Base-by-base conservation (phyloP, 306 rosid genomes). In the Trifolium pratense region DNA sequence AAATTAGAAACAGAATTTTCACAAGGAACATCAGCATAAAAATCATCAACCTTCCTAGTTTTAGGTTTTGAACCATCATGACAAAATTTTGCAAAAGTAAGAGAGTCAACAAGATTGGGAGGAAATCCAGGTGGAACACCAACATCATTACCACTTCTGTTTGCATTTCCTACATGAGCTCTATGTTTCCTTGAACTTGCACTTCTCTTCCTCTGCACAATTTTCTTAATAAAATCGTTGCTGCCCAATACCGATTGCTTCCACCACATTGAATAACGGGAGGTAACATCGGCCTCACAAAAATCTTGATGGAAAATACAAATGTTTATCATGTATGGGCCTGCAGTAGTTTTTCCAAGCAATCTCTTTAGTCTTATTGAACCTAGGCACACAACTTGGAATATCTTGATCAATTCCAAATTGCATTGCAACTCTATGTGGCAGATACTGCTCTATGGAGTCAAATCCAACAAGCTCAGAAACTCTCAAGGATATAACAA, bases 261-360 rank as follows among this genome's bases (percentile, higher is more conserved):
- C 81, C 80, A 78, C 83, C 82, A 65, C 74, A 6, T 53, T 6
- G 23, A 66, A 76, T 75, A 76, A n/a, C 75, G 57, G 7, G n/a
- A 5, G 58, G 53, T 82, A 43, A 43, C 49, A 43, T 43, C 49
- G 1, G 49, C 49, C 16, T 43, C 49, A n/a, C 13, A 43, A 43
- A 43, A 43, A 43, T 43, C 49, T 43, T 5, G 6, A 43, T 1
- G 49, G 49, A 13, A 43, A 43, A 5, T 43, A 43, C 49, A 43
- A 43, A 43, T 13, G 14, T 15, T 15, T 43, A 43, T 43, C 49
- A 13, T n/a, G 13, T 43, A 43, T 43, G n/a, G 16, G 16, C 15
- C 49, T 13, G 7, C 49, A 43, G 49, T 43, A 43, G 49, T 43
- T 43, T 13, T 43, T 5, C 49, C 49, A 43, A 43, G 49, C 49